phyloP scores from a whole-genome alignment of 129 eudicot species.

The Silybum marianum region DNA sequence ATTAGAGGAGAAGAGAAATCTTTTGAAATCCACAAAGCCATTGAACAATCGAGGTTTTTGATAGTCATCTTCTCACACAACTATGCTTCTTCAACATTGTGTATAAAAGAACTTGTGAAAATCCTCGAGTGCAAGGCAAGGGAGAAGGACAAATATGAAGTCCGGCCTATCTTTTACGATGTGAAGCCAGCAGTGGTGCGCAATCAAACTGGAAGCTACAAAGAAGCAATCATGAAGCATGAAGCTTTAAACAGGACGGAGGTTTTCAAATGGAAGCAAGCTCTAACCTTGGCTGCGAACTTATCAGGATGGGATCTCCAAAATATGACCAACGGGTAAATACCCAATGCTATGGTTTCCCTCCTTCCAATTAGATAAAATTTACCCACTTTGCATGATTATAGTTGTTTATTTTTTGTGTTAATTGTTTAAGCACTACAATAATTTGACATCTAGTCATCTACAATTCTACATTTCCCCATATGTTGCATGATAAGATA shows the following conservation, averaged over 20 bases:
- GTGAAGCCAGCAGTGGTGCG: slow-evolving; percentile 35
- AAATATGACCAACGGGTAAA: slow-evolving; percentile 27
- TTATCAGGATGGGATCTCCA: slow-evolving; percentile 41
- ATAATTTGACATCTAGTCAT: neutral
- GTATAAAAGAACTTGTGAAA: slow-evolving; percentile 45
- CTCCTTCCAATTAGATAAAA: neutral
- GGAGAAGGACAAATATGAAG: slow-evolving; percentile 28
- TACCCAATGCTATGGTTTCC: neutral
- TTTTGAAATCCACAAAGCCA: slow-evolving; percentile 30
- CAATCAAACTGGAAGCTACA: slow-evolving; percentile 29
- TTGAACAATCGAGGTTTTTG: slow-evolving; percentile 33
- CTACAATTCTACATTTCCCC: neutral
- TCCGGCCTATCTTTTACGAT: slow-evolving; percentile 44
- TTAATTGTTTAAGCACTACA: slow-evolving; percentile 2
- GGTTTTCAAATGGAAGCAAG: slow-evolving; percentile 36
- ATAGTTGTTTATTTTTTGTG: neutral
- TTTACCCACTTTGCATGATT: neutral
- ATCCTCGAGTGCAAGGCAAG: slow-evolving; percentile 36
- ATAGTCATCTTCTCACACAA: slow-evolving; percentile 42
- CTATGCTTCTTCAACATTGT: slow-evolving; percentile 39
- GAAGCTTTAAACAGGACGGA: too few relatives aligned
- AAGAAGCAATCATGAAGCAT: slow-evolving; percentile 31
- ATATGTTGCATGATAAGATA: neutral
- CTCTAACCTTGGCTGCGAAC: slow-evolving; percentile 28
- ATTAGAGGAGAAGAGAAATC: slow-evolving; percentile 25